Conservation (phyloP, 441 rosid genomes). For the Croton laevigatus region DNA sequence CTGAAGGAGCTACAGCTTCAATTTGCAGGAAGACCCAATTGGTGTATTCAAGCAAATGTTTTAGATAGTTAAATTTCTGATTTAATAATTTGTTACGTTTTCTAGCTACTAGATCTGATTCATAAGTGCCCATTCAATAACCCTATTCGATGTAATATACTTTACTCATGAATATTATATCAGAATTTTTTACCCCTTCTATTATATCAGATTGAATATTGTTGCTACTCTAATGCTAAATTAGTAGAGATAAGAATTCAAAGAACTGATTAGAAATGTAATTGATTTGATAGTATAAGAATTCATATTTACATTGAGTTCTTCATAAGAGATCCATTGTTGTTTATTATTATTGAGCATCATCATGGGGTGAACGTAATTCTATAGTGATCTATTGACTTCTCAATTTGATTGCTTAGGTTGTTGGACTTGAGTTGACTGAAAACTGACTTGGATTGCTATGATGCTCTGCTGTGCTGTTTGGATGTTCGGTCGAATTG, state of each 20-base stretch:
- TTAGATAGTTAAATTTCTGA: slow-evolving; percentile 27
- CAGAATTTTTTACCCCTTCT: not conserved
- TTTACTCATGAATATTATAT: not conserved
- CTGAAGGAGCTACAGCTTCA: slow-evolving; percentile 11
- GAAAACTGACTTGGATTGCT: not conserved
- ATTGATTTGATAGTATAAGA: not conserved
- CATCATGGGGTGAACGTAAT: not conserved
- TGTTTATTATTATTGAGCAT: not conserved
- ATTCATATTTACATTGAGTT: too few species aligned
- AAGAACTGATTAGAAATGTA: not conserved
- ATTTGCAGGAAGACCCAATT: slow-evolving; percentile 19
- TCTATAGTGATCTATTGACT: not conserved
- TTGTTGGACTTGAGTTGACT: not conserved
- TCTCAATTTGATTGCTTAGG: not conserved
- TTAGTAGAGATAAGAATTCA: not conserved
- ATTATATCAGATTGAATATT: not conserved
- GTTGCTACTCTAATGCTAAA: not conserved
- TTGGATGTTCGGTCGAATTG: not conserved
- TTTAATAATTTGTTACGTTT: not conserved
- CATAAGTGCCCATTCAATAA: too few species aligned
- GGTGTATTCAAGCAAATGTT: slow-evolving; percentile 18
- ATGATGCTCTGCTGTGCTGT: not conserved
- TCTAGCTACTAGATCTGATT: not conserved
- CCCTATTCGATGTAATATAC: not conserved
- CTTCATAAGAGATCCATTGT: not conserved